phyloP scores from a whole-genome alignment of 106 monocot species.

The Narthecium ossifragum region DNA sequence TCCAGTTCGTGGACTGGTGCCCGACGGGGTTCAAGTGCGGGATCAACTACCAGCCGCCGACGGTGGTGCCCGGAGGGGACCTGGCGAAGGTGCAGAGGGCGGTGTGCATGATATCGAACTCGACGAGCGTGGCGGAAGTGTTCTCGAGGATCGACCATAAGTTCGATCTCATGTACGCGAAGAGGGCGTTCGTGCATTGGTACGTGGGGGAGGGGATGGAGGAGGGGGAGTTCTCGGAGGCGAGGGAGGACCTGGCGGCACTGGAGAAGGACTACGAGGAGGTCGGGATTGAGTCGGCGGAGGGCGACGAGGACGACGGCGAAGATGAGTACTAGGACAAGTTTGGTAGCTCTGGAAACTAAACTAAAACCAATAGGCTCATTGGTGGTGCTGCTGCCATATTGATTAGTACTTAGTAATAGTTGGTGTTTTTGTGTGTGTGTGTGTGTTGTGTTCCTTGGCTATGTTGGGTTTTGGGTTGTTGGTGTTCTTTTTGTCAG shows the following conservation, averaged over 20 bases:
- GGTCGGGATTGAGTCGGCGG: conserved; percentile 11
- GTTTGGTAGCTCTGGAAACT: neutral
- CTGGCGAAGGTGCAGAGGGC: conserved; percentile 18
- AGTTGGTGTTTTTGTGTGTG: neutral
- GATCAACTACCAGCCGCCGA: conserved; percentile 18
- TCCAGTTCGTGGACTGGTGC: conserved; percentile 25
- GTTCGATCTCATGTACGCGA: conserved; percentile 16
- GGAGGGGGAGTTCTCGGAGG: conserved; percentile 18
- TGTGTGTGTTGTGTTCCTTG: neutral
- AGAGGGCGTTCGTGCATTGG: conserved; percentile 19
- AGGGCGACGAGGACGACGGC: conserved; percentile 2
- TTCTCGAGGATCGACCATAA: conserved; percentile 19
- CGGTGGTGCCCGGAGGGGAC: conserved; percentile 12
- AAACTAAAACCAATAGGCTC: neutral
- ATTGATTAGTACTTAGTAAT: no score
- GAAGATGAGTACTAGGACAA: conserved; percentile 7
- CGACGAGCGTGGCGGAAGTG: conserved; percentile 16
- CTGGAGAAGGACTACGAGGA: conserved; percentile 24
- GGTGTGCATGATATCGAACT: conserved; percentile 20
- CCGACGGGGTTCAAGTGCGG: conserved; percentile 22
- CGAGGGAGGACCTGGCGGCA: conserved; percentile 18
- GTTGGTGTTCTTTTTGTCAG: neutral
- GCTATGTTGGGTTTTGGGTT: neutral
- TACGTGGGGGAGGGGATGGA: conserved; percentile 19
- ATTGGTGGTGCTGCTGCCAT: neutral